Evolutionary conservation across 345 rosid species (phyloP).

Genomic region (Litchi chinensis): DNA sequence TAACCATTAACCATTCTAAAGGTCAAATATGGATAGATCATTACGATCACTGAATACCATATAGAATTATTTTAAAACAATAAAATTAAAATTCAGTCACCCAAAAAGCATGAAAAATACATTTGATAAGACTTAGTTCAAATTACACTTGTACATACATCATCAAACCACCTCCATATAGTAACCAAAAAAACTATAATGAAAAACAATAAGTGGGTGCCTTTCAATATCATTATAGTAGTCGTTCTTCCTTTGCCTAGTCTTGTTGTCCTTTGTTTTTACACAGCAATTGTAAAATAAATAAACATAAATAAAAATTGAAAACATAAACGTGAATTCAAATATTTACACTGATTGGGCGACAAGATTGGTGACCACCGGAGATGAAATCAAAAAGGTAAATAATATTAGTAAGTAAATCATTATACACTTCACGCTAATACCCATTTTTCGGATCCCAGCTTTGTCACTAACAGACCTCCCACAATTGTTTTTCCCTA

Average conservation of each 20-base stretch:
- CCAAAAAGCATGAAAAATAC: too few relatives aligned
- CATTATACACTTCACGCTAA: neutral
- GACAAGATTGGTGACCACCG: constrained; percentile 46
- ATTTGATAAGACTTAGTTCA: too few relatives aligned
- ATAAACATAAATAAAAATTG: neutral
- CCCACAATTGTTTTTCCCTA: too few relatives aligned
- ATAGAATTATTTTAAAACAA: too few relatives aligned
- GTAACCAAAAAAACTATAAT: neutral
- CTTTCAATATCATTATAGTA: constrained; percentile 79
- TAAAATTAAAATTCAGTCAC: too few relatives aligned
- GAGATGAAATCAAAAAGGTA: constrained; percentile 29
- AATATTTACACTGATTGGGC: constrained; percentile 50
- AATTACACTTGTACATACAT: too few relatives aligned
- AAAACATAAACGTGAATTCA: neutral
- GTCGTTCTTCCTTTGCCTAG: constrained; percentile 59
- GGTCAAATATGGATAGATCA: too few relatives aligned
- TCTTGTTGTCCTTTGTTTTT: constrained; percentile 54
- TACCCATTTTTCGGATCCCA: too few relatives aligned
- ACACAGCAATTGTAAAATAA: neutral
- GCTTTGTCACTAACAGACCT: too few relatives aligned
- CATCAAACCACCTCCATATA: neutral
- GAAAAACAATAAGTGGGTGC: constrained; percentile 17
- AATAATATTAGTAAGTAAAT: constrained; percentile 15
- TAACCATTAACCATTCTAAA: too few relatives aligned
- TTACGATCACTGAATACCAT: too few relatives aligned